Conservation (phyloP, 139 green algal species). For the Asterochloris sp. region DNA sequence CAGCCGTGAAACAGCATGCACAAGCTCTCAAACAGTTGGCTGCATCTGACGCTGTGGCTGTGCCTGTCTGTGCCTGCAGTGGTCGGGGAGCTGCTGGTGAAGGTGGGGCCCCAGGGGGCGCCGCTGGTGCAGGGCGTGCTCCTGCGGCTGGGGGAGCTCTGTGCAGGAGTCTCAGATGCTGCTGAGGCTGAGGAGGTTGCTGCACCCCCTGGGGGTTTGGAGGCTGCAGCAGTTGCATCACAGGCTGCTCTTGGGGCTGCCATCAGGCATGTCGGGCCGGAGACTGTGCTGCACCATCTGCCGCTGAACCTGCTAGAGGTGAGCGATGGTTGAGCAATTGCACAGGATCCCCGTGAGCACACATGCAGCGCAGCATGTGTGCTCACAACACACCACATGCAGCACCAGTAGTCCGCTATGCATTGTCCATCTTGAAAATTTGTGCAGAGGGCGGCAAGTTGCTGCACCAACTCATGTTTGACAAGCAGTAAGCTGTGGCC, state of each 20-base stretch:
- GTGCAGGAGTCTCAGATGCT: constrained; percentile 51
- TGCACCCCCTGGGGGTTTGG: constrained; percentile 15
- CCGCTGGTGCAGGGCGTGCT: constrained; percentile 35
- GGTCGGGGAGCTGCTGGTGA: constrained; percentile 40
- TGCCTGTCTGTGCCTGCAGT: constrained; percentile 30
- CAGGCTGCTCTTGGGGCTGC: constrained; percentile 66
- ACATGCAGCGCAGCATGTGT: no score
- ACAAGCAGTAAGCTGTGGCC: no score
- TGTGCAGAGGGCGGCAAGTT: neutral
- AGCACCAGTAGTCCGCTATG: no score
- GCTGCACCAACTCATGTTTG: neutral
- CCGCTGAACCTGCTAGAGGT: constrained; percentile 67
- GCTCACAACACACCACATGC: no score
- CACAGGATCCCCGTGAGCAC: no score
- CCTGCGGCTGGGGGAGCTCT: constrained; percentile 44
- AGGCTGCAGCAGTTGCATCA: constrained; percentile 28
- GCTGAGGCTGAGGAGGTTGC: constrained; percentile 25
- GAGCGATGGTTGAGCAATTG: neutral
- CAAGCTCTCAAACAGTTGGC: neutral
- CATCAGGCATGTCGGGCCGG: constrained; percentile 66
- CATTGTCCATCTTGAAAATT: no score
- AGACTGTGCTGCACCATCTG: constrained; percentile 61
- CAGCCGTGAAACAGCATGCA: neutral
- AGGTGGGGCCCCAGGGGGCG: constrained; percentile 35
- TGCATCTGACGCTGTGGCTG: neutral